Base-by-base conservation (phyloP, 2,329 filamentous ascomycete species). In the Colletotrichum sp. region DNA sequence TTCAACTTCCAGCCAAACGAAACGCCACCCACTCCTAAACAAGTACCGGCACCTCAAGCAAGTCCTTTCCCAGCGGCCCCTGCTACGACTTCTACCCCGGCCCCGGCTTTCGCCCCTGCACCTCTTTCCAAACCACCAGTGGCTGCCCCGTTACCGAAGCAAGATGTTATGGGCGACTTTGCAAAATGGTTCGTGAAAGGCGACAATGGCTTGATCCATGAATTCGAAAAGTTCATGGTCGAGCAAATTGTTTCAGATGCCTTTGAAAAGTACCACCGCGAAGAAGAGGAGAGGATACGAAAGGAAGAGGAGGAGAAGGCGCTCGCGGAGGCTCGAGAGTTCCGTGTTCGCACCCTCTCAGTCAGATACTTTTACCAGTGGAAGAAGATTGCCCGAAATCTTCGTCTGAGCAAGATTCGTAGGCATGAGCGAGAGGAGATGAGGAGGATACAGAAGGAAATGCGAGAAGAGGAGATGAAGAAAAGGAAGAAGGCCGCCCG, bases 331-430 rank as follows among this genome's bases (percentile, higher is more conserved):
- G 89, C 89, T 16, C 83, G 85, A 18, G 81, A 84, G n/a, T 91
- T 89, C 77, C 86, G 88, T 48, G 79, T 78, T 5, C 88, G 89
- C 79, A 91, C 85, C 70, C 83, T 92, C 34, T 83, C 84, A 15
- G 83, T 91, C 74, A 91, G 88, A 64, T 92, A 86, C 80, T 91
- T 92, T 75, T 91, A 91, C 78, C 84, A 85, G 22, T 92, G 91
- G 91, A 88, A 87, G 65, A 81, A 88, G 16, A 86, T 83, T 52
- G 89, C 88, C 10, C 86, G 89, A 15, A 85, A 87, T 61, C 86
- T 85, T 22, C 86, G 88, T 5, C 85, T 89, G 18, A 86, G 87
- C 71, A 85, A 85, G n/a, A 86, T 91, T 27, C 88, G 90, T 9
- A 86, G 85, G 36, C 85, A 87, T 55, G 89, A 88, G 25, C 87